Evolutionary conservation across 805 yeast genomes (phyloP).

Genomic region (Komagataella populi): DNA sequence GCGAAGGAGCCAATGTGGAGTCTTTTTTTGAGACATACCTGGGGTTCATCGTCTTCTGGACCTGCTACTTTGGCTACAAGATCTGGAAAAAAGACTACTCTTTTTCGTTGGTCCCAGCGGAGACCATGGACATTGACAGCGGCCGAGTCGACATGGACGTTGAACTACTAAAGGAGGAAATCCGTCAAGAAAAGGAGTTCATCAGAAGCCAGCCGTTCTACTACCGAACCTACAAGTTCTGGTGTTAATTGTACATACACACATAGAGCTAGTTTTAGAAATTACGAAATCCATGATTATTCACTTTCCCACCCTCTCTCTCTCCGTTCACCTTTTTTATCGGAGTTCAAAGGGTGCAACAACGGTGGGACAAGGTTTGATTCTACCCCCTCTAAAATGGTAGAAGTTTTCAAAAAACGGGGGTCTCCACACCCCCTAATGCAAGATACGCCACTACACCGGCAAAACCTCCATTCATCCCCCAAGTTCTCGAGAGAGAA

Average conservation of each 20-base stretch:
- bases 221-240: conserved; percentile 38
- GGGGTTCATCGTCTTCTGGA: conserved; percentile 48
- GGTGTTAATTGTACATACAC: conserved; percentile 27
- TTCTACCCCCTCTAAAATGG: background rate
- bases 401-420: background rate
- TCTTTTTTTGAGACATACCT: conserved; percentile 55
- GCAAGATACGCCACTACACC: background rate
- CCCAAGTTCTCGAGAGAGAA: background rate
- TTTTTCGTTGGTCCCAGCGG: conserved; percentile 27
- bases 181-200: conserved; percentile 40
- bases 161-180: conserved; percentile 40
- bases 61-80: conserved; percentile 23
- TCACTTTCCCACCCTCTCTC: background rate
- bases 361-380: background rate
- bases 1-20: conserved; percentile 35
- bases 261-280: background rate
- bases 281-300: no score
- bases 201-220: conserved; percentile 30
- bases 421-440: background rate
- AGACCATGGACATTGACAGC: conserved; percentile 40
- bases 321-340: no score
- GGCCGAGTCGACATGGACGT: conserved; percentile 52
- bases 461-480: background rate
- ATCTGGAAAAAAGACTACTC: conserved; percentile 30
- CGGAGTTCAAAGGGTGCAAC: background rate